These are phyloP conservation scores for Penicillium sp. DNA, from an alignment of 2,329 filamentous ascomycete genomes.

Conservation along the genomic window DNA sequence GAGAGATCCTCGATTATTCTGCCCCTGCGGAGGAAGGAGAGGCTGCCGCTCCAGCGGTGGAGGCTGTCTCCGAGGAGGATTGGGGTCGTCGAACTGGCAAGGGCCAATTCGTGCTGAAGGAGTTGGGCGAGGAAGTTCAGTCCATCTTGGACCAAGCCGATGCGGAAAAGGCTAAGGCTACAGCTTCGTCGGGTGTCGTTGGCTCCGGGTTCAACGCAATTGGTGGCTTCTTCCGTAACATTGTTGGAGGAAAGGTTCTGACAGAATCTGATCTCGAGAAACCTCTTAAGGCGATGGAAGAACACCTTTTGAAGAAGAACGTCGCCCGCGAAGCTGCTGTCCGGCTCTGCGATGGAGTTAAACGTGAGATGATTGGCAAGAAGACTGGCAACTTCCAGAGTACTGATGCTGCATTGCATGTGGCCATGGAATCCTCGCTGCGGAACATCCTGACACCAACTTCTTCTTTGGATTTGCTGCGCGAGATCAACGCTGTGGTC, in stretches of 20 bases:
- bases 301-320: slow-evolving; percentile 91
- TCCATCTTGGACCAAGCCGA: slow-evolving; percentile 82
- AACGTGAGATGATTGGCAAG: slow-evolving; percentile 82
- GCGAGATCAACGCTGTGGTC: slow-evolving; percentile 81
- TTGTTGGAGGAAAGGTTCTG: slow-evolving; percentile 89
- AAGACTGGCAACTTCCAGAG: slow-evolving; percentile 91
- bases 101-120: slow-evolving; percentile 90
- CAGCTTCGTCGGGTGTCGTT: slow-evolving; percentile 62
- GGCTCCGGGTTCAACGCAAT: slow-evolving; percentile 79
- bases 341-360: slow-evolving; percentile 84
- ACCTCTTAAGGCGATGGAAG: slow-evolving; percentile 92
- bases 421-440: slow-evolving; percentile 87
- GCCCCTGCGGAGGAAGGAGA: slow-evolving; percentile 57
- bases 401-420: slow-evolving; percentile 76
- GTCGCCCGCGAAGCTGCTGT: slow-evolving; percentile 92
- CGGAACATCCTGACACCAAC: slow-evolving; percentile 95
- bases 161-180: slow-evolving; percentile 54
- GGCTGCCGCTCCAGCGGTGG: slow-evolving; percentile 57
- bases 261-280: slow-evolving; percentile 87
- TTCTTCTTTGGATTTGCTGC: slow-evolving; percentile 87
- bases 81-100: slow-evolving; percentile 84
- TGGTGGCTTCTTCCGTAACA: slow-evolving; percentile 85
- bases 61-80: slow-evolving; percentile 71
- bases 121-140: slow-evolving; percentile 90
- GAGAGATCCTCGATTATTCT: slow-evolving; percentile 88